Evolutionary conservation across 1,284 basidiomycete genomes (phyloP).

Genomic region (Apiotrichum brassicae): DNA sequence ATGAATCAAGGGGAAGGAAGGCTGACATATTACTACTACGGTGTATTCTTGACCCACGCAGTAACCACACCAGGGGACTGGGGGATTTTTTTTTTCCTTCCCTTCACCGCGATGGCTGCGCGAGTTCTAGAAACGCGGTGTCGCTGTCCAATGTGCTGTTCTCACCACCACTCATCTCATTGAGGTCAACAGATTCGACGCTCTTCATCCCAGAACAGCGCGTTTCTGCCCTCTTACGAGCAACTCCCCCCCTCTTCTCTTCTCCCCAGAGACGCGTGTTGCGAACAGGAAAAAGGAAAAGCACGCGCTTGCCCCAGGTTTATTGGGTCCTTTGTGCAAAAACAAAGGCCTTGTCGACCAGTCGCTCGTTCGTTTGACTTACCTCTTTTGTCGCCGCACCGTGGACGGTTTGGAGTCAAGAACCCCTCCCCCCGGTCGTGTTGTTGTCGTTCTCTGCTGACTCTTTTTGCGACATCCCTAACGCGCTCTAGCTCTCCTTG

Average conservation of each 20-base stretch:
- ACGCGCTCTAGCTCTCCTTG: too few relatives aligned
- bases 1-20: too few relatives aligned
- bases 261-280: not conserved
- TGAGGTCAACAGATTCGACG: constrained; percentile 1
- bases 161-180: not conserved
- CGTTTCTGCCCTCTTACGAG: constrained; percentile 1
- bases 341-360: too few relatives aligned
- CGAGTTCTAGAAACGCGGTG: not conserved
- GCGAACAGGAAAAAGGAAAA: not conserved
- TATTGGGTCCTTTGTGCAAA: too few relatives aligned
- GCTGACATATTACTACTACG: too few relatives aligned
- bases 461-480: not conserved
- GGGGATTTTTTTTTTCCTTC: too few relatives aligned
- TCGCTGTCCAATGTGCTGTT: not conserved
- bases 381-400: not conserved
- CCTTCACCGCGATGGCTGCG: too few relatives aligned
- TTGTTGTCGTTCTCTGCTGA: not conserved
- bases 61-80: too few relatives aligned
- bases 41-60: too few relatives aligned
- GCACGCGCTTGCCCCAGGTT: too few relatives aligned
- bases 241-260: not conserved
- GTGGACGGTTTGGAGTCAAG: constrained; percentile 1
- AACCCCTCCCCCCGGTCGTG: not conserved
- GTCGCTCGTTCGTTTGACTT: too few relatives aligned
- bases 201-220: not conserved